phyloP scores from a whole-genome alignment of 768 basidiomycete genomes.

The Podaxis carcinomalis region DNA sequence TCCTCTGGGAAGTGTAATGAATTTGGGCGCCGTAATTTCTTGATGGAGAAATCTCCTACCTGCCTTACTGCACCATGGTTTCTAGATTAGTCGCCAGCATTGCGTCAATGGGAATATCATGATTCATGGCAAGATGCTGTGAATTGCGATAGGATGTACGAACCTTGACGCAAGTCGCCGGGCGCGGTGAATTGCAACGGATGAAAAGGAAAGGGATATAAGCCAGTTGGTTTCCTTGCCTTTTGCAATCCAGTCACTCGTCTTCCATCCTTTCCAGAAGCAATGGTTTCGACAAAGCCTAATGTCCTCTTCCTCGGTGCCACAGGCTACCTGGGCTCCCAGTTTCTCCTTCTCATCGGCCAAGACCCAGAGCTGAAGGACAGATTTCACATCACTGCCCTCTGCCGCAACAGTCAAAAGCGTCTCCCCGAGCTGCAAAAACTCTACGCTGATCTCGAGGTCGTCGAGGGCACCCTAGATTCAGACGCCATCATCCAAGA shows the following conservation, averaged over 20 bases:
- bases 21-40: neutral
- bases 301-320: slow-evolving; percentile 3
- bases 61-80: too few relatives aligned
- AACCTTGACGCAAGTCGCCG: neutral
- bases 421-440: neutral
- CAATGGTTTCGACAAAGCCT: neutral
- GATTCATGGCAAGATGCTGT: neutral
- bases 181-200: neutral
- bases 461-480: slow-evolving; percentile 1
- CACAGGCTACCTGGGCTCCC: neutral
- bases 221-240: neutral
- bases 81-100: neutral
- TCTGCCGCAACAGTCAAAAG: neutral
- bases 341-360: slow-evolving; percentile 3
- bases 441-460: neutral
- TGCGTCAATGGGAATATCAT: neutral
- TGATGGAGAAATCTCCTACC: neutral
- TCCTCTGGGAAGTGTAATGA: neutral
- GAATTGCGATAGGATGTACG: neutral
- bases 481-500: slow-evolving; percentile 4
- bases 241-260: neutral
- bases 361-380: slow-evolving; percentile 5
- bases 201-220: neutral
- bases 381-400: neutral
- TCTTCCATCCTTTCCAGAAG: neutral